These are phyloP conservation scores for Haberlea rhodopensis DNA, from an alignment of 257 asterid species.

Conservation along the genomic window DNA sequence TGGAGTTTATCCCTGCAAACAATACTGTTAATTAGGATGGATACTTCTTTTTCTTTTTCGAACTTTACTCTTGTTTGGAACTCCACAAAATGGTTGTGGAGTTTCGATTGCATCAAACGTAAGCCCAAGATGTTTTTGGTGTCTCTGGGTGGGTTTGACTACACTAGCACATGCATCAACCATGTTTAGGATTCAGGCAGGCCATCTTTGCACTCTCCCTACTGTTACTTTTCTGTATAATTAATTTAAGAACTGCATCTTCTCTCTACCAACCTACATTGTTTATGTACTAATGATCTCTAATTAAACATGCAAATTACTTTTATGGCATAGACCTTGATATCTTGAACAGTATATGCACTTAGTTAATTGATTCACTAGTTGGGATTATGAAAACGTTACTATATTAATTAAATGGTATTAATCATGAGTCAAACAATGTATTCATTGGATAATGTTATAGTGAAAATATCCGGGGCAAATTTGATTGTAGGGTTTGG, in stretches of 20 bases:
- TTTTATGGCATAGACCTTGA: too few species aligned
- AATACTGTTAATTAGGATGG: constrained; percentile 17
- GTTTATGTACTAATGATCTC: neutral
- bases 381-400: too few species aligned
- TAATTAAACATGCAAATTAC: neutral
- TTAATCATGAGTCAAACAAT: neutral
- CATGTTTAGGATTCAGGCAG: constrained; percentile 92
- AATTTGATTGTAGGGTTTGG: neutral
- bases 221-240: neutral
- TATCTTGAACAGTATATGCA: too few species aligned
- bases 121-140: constrained; percentile 57
- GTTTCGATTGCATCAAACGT: constrained; percentile 53
- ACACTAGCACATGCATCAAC: constrained; percentile 47
- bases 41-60: neutral
- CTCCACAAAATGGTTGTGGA: constrained; percentile 59
- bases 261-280: neutral
- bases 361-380: too few species aligned
- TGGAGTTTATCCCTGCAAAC: constrained; percentile 44
- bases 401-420: neutral
- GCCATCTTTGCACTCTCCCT: constrained; percentile 32
- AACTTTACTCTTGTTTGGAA: constrained; percentile 27
- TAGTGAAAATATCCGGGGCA: neutral
- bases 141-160: constrained; percentile 60
- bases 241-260: neutral
- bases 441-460: neutral